Conservation (phyloP, 2,329 filamentous ascomycete genomes). For the Cladosporium sp. region DNA sequence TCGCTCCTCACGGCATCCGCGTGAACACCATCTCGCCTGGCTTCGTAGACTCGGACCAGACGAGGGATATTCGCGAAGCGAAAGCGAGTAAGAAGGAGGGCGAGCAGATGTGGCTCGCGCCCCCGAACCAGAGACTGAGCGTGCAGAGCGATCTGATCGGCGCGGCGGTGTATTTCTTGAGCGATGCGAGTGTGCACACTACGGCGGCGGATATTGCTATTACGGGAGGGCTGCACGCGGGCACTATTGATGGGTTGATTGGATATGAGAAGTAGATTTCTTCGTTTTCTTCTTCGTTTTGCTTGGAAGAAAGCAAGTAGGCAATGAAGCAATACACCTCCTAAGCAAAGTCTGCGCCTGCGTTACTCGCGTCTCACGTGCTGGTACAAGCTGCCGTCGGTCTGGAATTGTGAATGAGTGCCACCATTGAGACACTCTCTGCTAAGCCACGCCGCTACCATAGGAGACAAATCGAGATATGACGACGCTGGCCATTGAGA, state of each 20-base stretch:
- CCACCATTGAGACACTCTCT: no score
- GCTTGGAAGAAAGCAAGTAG: no score
- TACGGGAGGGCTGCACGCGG: slow-evolving; percentile 25
- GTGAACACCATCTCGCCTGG: slow-evolving; percentile 27
- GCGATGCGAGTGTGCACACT: slow-evolving; percentile 40
- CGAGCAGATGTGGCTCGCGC: slow-evolving; percentile 10
- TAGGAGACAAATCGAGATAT: no score
- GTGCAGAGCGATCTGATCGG: slow-evolving; percentile 23
- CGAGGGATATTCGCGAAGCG: slow-evolving; percentile 18
- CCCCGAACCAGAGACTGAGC: slow-evolving; percentile 8
- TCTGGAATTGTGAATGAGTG: no score
- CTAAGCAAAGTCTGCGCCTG: no score
- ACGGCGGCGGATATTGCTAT: slow-evolving; percentile 36
- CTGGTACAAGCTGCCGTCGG: no score
- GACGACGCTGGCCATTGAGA: no score
- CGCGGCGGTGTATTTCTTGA: slow-evolving; percentile 39
- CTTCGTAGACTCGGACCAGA: slow-evolving; percentile 26
- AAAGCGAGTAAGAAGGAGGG: slow-evolving; percentile 6
- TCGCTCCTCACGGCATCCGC: slow-evolving; percentile 27
- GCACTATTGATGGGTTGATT: slow-evolving; percentile 13
- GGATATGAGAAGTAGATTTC: slow-evolving; percentile 5
- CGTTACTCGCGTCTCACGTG: no score
- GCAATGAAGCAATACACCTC: no score
- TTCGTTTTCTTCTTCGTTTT: no score
- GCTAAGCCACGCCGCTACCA: no score